Base-by-base conservation (phyloP, 495 filamentous ascomycete genomes). In the Pyrenula massariospora region DNA sequence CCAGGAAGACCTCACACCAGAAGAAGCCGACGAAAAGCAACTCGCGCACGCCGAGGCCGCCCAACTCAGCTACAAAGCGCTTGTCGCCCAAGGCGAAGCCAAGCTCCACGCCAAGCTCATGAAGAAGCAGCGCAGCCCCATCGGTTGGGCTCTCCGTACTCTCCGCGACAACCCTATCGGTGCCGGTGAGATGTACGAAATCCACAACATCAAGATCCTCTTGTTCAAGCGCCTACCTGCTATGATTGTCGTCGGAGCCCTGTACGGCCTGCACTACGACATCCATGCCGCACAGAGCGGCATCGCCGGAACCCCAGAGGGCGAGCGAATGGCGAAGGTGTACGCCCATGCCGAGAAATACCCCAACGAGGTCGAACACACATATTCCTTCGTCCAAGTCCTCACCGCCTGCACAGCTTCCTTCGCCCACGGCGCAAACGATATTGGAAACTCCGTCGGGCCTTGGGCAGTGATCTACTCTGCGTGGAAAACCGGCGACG, bases 381-480 rank as follows among this genome's bases (percentile, higher is more conserved):
- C 79, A 25, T 90, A 84, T 70, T 85, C 85, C 19, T 89, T 86
- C 71, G 69, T 88, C 57, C 87, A 91, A 72, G 68, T 90, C 57
- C 59, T 88, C 50, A 89, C 85, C 19, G 87, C 87, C 53, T 81
- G 79, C 68, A 88, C 85, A 22, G 82, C 84, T 3, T 88, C 85
- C 1, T 88, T 91, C 56, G 82, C 86, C 1, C 87, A 91, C 70
- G 87, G 87, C 54, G 83, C 86, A 62, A 92, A 92, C 67, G 88
- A 90, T 65, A 80, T 90, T 57, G 76, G 82, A 50, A 89, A 89
- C 72, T 85, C 87, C 12, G 81, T 89, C 60, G 87, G 87, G 11
- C 85, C 85, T 24, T 87, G 78, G 68, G 80, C 85, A 36, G 84
- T 80, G 52, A 81, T 88, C 65, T 90, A 82, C 74, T 66, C 72